Conservation (phyloP, 2,329 filamentous ascomycete genomes). For the Trichophyton mentagrophytes region DNA sequence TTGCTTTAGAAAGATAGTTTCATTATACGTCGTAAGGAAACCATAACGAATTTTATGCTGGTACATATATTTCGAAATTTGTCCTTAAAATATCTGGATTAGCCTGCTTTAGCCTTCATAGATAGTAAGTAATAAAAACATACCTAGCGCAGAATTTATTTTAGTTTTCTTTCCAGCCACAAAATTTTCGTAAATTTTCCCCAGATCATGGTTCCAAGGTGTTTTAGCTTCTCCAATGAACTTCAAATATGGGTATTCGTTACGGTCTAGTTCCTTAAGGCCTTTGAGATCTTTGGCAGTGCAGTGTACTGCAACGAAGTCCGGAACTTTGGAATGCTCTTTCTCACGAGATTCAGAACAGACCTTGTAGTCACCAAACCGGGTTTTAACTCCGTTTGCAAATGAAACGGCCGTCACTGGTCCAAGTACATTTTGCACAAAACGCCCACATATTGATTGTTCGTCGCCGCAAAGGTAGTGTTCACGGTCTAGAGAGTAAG, state of each 20-base stretch:
- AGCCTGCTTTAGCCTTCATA: not conserved
- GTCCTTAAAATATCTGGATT: not conserved
- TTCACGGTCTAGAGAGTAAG: not conserved
- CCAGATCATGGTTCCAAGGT: constrained; percentile 9
- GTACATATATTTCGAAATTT: constrained; percentile 8
- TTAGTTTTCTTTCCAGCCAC: not conserved
- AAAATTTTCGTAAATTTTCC: not conserved
- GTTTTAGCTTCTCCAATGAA: constrained; percentile 12
- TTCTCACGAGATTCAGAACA: not conserved
- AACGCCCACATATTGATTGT: constrained; percentile 10
- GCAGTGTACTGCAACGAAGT: constrained; percentile 6
- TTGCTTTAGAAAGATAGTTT: constrained; percentile 4
- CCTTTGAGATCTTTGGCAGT: too few species aligned
- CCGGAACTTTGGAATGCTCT: not conserved
- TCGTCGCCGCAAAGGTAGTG: constrained; percentile 9
- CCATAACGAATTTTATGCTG: constrained; percentile 5
- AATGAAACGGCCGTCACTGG: constrained; percentile 7
- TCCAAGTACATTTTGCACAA: constrained; percentile 7
- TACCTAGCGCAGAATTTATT: not conserved
- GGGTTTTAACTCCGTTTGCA: not conserved
- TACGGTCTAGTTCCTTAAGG: too few species aligned
- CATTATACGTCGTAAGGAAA: constrained; percentile 6
- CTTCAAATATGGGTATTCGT: not conserved
- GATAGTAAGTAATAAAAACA: not conserved
- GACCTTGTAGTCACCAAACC: constrained; percentile 10